Conservation (phyloP, 495 filamentous ascomycete species). For the Penicillium flavigenum region DNA sequence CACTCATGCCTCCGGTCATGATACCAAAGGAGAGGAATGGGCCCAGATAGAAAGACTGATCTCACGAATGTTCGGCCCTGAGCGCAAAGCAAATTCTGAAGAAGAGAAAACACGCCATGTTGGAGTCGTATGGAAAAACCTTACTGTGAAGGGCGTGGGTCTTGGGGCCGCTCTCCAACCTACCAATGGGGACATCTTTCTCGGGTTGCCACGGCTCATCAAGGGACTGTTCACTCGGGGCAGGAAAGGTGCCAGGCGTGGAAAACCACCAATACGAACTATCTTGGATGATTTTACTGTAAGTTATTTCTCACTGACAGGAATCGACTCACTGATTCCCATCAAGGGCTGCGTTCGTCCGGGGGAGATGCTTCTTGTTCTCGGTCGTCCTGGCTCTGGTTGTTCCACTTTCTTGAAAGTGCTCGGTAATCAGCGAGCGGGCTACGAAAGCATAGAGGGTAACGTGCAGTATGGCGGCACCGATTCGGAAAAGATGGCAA, state of each 20-base stretch:
- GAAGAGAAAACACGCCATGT: constrained; percentile 62
- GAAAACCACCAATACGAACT: constrained; percentile 56
- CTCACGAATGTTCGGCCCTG: constrained; percentile 63
- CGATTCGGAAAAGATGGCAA: constrained; percentile 58
- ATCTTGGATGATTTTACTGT: constrained; percentile 63
- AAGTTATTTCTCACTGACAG: constrained; percentile 38
- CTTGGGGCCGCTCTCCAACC: constrained; percentile 66
- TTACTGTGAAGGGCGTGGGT: constrained; percentile 66
- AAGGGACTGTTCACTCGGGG: constrained; percentile 45
- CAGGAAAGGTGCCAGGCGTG: constrained; percentile 41
- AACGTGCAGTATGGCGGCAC: constrained; percentile 66
- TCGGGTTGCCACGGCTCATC: constrained; percentile 55
- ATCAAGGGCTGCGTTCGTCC: constrained; percentile 46
- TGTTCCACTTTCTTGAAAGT: constrained; percentile 73
- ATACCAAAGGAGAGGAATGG: constrained; percentile 49
- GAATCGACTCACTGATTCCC: constrained; percentile 34
- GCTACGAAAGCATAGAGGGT: constrained; percentile 61
- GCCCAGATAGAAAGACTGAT: constrained; percentile 59
- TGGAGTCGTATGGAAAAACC: constrained; percentile 59
- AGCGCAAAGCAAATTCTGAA: constrained; percentile 59
- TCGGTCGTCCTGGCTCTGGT: constrained; percentile 69
- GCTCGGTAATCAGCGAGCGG: constrained; percentile 63
- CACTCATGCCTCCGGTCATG: constrained; percentile 36
- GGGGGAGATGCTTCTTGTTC: constrained; percentile 59
- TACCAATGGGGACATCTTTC: constrained; percentile 61